Base-by-base conservation (phyloP, 371 early-diverging fungal species). In the Mortierella sp. region DNA sequence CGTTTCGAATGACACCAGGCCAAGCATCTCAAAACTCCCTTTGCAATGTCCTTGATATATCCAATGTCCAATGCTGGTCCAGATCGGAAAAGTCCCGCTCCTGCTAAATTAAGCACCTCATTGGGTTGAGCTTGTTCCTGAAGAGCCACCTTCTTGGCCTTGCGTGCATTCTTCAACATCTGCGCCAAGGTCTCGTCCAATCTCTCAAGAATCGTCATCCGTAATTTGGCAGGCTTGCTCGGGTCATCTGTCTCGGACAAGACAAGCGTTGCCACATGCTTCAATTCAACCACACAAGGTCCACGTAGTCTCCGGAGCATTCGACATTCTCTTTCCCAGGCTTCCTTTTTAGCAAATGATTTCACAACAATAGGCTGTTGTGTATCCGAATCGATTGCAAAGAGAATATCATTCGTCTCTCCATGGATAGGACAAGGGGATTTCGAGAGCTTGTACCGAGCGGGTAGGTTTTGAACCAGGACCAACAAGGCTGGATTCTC, bases 331-430 rank as follows among this genome's bases (percentile, higher is more conserved):
- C 77, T 51, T 62, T 76, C 77, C 77, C 77, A 76, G 16, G 72
- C 68, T 23, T 76, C 77, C 47, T 60, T 46, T 23, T 72, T 52
- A 2, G 63, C 56, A 55, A 76, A 76, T 5, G 77, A 76, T 26
- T 76, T 76, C 43, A 76, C 68, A 15, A 71, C 77, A 57, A 76
- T 76, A 4, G 77, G 77, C 28, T 68, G 77, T 19, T 76, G 77
- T 6, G 77, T 76, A 18, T 76, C 77, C 11, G 72, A 61, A 26
- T 76, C 77, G 16, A 76, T 60, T 4, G 77, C 77, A 43, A 68
- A 76, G 12, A 76, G 48, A 37, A 76, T 76, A 23, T 76, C 72
- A 23, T 76, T 76, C 29, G 26, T 28, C 18, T 55, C 58, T 16
- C 77, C 77, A 48, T 71, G 77, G 11, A 76, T 76, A 3, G 77